Base-by-base conservation (phyloP, 2,329 filamentous ascomycete species). In the Aureobasidium zeae region DNA sequence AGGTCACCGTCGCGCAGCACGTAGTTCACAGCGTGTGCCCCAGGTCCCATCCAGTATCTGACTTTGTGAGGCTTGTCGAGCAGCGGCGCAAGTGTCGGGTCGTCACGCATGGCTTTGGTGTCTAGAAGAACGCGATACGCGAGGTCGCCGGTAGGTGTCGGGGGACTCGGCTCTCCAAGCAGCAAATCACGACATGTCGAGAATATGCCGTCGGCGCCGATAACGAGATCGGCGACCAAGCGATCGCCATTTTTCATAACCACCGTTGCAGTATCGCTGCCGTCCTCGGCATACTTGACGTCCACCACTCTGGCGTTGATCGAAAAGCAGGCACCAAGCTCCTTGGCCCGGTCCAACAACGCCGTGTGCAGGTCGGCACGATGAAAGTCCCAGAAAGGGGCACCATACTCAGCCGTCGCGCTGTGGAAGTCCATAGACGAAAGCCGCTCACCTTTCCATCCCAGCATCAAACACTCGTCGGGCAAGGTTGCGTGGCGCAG, bases 301-400 rank as follows among this genome's bases (percentile, higher is more conserved):
- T 64, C 57, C 3, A 62, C 57, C 0, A 74, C 67, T 32, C 64
- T 61, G 2, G 68, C 58, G 26, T 64, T 66, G 17, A 66, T 67
- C 12, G 63, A 59, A n/a, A 76, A 49, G 9, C 53, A 56, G 0
- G 64, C 70, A 0, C 73, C 73, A 1, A 76, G 56, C 44, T 72
- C 66, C 3, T 61, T 43, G 3, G 71, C 70, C 25, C 70, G 55
- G 3, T 67, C 60, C 2, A 75, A 51, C 4, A 76, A 57, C 29
- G 63, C 66, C 24, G 56, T 59, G 29, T 76, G 73, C 15, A 76
- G 52, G 47, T 73, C 68, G 2, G 71, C 70, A 8, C 72, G 65
- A 50, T 76, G 72, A 29, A 76, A 74, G 49, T 75, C 72, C 58
- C 69, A 71, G 50, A 74, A 76, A 17, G 63, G 70, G 20, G 60